phyloP scores from a whole-genome alignment of 352 stramenopile genomes.

The Plasmopara muralis region DNA sequence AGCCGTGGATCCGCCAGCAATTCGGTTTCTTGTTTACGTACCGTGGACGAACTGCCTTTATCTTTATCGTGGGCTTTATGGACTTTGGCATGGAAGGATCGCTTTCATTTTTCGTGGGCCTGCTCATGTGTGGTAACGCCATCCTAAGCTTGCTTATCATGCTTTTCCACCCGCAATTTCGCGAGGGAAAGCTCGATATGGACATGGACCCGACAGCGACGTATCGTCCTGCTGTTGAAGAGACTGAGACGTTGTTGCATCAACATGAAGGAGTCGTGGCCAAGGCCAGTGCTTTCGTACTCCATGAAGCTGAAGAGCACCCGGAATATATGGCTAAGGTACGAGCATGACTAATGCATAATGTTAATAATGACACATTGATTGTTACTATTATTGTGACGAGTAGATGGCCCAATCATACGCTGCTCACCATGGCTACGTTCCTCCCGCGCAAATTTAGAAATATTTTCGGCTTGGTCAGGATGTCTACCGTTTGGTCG shows the following conservation, averaged over 20 bases:
- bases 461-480: neutral
- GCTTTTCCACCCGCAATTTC: constrained; percentile 83
- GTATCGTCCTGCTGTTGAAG: constrained; percentile 57
- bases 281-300: constrained; percentile 58
- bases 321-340: constrained; percentile 69
- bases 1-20: constrained; percentile 75
- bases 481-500: neutral
- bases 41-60: constrained; percentile 71
- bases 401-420: constrained; percentile 41
- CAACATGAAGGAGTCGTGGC: constrained; percentile 54
- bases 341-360: neutral
- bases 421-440: constrained; percentile 36
- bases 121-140: constrained; percentile 76
- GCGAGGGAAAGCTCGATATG: constrained; percentile 54
- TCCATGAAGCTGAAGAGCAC: constrained; percentile 63
- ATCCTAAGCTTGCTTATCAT: constrained; percentile 74
- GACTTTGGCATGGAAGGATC: constrained; percentile 80
- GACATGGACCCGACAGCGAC: constrained; percentile 72
- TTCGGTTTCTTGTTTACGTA: constrained; percentile 89
- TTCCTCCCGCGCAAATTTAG: constrained; percentile 35
- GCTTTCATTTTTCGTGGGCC: constrained; percentile 60
- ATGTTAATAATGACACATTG: neutral
- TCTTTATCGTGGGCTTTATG: constrained; percentile 86
- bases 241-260: constrained; percentile 57
- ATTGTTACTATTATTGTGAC: constrained; percentile 7